Base-by-base conservation (phyloP, 306 rosid genomes). In the Styphnolobium japonicum region DNA sequence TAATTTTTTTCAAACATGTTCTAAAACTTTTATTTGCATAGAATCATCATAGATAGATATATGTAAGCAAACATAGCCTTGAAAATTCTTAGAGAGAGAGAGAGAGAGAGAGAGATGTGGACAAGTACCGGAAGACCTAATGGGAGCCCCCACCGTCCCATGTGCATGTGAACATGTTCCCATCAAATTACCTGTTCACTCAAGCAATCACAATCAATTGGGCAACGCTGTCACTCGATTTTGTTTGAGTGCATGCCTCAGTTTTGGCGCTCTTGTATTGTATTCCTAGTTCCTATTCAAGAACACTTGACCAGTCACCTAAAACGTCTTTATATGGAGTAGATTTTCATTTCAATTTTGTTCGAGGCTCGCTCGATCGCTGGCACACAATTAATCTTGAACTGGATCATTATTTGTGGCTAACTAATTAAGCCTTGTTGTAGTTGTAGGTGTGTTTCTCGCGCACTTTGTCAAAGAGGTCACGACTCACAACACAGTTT, bases 101-200 rank as follows among this genome's bases (percentile, higher is more conserved):
- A 82, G 64, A 37, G 19, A 48, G 18, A 53, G 23, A 49, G 46
- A 58, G 76, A 23, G 79, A 83, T 55, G 81, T 67, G 85, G 92
- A 81, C 84, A 79, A 80, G 31, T 78, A 86, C 71, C 82, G 25
- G 83, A 81, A 81, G 82, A 77, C 85, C 82, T 65, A 84, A 39
- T 65, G 29, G 68, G 69, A 80, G 57, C 55, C 56, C 57, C 70
- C 81, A 81, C 91, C 87, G 88, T 79, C 90, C 91, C 90, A 89
- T 89, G 83, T 80, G 87, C 96, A 91, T 87, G 91, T 91, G 93
- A 86, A 67, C 23, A 36, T 84, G 91, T 87, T 89, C 56, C 83
- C 68, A 68, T 76, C 84, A 63, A 79, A 33, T 62, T 46, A 75
- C 71, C 62, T 45, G 21, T 60, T 61, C 57, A 46, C 34, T 46